Evolutionary conservation across 768 basidiomycete genomes (phyloP).

Genomic region (Trametopsis cervina): DNA sequence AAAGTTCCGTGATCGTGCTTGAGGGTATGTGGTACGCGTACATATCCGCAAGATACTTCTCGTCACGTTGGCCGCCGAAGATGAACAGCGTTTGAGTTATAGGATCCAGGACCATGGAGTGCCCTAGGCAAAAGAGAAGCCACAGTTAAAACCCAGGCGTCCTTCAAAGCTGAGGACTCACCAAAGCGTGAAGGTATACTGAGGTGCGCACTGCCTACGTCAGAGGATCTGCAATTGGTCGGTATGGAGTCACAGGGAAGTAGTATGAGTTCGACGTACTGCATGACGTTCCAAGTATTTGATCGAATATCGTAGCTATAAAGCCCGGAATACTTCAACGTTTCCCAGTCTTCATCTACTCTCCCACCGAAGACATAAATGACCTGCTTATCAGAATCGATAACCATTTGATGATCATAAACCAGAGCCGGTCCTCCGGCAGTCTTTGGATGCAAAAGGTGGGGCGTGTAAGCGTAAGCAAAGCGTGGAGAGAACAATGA

Average conservation of each 20-base stretch:
- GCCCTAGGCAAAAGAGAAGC: conserved; percentile 35
- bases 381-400: conserved; percentile 64
- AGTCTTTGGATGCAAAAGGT: conserved; percentile 33
- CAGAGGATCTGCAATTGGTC: conserved; percentile 15
- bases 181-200: conserved; percentile 58
- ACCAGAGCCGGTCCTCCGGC: conserved; percentile 66
- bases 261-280: conserved; percentile 37
- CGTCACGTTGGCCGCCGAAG: conserved; percentile 66
- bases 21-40: conserved; percentile 60
- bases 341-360: conserved; percentile 57
- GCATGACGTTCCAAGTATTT: conserved; percentile 61
- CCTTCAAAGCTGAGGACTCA: conserved; percentile 19
- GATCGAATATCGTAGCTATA: conserved; percentile 64
- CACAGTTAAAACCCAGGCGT: not conserved
- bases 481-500: not conserved
- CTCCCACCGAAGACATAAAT: conserved; percentile 75
- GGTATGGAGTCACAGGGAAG: not conserved
- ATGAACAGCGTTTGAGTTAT: conserved; percentile 53
- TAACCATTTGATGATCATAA: conserved; percentile 77
- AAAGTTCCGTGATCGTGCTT: conserved; percentile 53
- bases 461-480: not conserved
- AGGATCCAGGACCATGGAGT: conserved; percentile 77
- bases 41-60: conserved; percentile 70
- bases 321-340: conserved; percentile 58
- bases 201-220: conserved; percentile 27